A percentile compares a stretch with the other conserved stretches of the same genome.
phyloP scores from a whole-genome alignment of 331 rosid species.

The Rhamnella rubrinervis region DNA sequence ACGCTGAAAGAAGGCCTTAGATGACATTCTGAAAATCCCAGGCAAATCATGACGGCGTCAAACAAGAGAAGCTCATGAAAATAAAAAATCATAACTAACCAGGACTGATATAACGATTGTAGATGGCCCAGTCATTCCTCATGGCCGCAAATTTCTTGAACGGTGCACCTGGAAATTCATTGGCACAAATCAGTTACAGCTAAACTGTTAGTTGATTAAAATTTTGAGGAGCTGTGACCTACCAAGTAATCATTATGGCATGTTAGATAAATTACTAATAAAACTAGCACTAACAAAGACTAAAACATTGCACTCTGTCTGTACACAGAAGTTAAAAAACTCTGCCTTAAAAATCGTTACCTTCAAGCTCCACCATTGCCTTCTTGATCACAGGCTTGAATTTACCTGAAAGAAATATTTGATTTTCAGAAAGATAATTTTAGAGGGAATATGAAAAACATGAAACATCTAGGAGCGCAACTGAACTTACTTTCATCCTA shows the following conservation, averaged over 20 bases:
- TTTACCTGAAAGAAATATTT: slow-evolving; percentile 61
- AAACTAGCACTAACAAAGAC: not conserved
- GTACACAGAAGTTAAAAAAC: not conserved
- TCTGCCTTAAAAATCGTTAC: slow-evolving; percentile 33
- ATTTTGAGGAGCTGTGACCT: slow-evolving; percentile 13
- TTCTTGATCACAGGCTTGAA: slow-evolving; percentile 99
- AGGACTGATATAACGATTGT: slow-evolving; percentile 86
- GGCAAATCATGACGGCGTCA: not conserved
- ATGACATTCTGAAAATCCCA: not conserved
- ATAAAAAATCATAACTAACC: slow-evolving; percentile 42
- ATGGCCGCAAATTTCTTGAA: slow-evolving; percentile 87
- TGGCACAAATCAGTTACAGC: slow-evolving; percentile 6
- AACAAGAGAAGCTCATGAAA: not conserved
- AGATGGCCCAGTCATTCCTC: slow-evolving; percentile 86
- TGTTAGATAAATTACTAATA: not conserved
- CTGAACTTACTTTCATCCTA: not conserved
- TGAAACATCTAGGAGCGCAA: not conserved
- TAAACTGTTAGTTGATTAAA: slow-evolving; percentile 5
- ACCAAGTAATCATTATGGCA: slow-evolving; percentile 9
- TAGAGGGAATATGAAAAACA: not conserved
- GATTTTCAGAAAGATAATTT: slow-evolving; percentile 22
- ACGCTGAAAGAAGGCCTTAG: too few relatives aligned
- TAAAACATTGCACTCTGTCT: not conserved
- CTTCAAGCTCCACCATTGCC: slow-evolving; percentile 99
- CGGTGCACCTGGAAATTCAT: slow-evolving; percentile 74